These are phyloP conservation scores for Sarocladiaceae sp. DNA, from an alignment of 2,329 filamentous ascomycete species.

Conservation along the genomic window DNA sequence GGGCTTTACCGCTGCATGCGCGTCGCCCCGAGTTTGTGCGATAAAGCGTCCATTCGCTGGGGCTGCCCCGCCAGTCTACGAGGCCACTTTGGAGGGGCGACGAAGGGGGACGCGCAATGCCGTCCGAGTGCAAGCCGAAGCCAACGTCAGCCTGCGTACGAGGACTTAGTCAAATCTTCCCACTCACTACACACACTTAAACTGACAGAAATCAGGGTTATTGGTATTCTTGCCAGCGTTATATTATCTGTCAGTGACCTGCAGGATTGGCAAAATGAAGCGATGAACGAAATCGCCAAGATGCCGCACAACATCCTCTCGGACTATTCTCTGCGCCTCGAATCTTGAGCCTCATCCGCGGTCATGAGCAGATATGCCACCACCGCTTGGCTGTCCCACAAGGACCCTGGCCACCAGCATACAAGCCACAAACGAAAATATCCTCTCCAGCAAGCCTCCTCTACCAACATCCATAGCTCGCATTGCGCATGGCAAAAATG, in stretches of 20 bases:
- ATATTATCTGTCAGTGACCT: too few relatives aligned
- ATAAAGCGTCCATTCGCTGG: too few relatives aligned
- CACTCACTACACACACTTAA: too few relatives aligned
- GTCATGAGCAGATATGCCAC: slow-evolving; percentile 20
- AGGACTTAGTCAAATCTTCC: too few relatives aligned
- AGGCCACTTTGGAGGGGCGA: not conserved
- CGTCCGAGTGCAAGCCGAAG: not conserved
- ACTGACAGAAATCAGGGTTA: too few relatives aligned
- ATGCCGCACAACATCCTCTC: not conserved
- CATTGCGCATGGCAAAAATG: not conserved
- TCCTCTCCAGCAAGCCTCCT: slow-evolving; percentile 24
- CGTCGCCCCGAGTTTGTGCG: too few relatives aligned
- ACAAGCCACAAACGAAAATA: not conserved
- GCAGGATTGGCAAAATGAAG: too few relatives aligned
- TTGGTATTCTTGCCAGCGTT: too few relatives aligned
- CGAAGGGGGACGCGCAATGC: slow-evolving; percentile 7
- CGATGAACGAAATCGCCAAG: too few relatives aligned
- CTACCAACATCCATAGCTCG: slow-evolving; percentile 17
- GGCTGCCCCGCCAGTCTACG: not conserved
- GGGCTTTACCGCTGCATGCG: too few relatives aligned
- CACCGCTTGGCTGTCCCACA: slow-evolving; percentile 18
- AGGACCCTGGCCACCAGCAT: slow-evolving; percentile 11
- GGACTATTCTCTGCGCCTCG: not conserved
- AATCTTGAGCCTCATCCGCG: not conserved
- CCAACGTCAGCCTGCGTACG: slow-evolving; percentile 3